Evolutionary conservation across 2,329 filamentous ascomycete genomes (phyloP).

Genomic region (Pseudomassariella vexata): DNA sequence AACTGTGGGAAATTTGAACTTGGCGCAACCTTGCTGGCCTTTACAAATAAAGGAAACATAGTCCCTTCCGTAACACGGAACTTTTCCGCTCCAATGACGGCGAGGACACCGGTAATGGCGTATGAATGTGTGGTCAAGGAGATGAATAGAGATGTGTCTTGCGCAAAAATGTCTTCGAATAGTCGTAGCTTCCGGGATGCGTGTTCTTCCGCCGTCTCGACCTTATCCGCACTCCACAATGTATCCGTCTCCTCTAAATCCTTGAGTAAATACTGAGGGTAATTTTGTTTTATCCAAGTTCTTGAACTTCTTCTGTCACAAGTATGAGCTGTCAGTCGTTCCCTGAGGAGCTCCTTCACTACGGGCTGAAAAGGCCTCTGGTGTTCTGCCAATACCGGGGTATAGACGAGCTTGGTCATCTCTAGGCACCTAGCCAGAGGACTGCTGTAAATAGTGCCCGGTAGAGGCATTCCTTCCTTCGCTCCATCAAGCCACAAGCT

Average conservation of each 20-base stretch:
- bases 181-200: constrained; percentile 9
- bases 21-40: constrained; percentile 8
- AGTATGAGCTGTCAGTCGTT: constrained; percentile 13
- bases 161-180: constrained; percentile 13
- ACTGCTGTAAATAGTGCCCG: constrained; percentile 11
- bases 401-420: constrained; percentile 10
- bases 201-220: constrained; percentile 9
- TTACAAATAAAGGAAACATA: constrained; percentile 12
- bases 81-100: constrained; percentile 3
- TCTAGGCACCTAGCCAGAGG: constrained; percentile 12
- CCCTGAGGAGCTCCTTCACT: constrained; percentile 13
- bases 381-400: neutral
- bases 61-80: constrained; percentile 11
- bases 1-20: neutral
- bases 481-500: constrained; percentile 7
- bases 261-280: constrained; percentile 11
- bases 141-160: constrained; percentile 10
- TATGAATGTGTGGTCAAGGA: constrained; percentile 14
- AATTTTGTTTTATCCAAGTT: constrained; percentile 11
- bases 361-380: constrained; percentile 7
- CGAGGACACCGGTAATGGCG: constrained; percentile 9
- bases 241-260: constrained; percentile 9
- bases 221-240: constrained; percentile 7
- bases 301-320: constrained; percentile 13
- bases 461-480: constrained; percentile 7